These are phyloP conservation scores for Angomonas deanei DNA, from an alignment of 208 protist species.

Conservation along the genomic window DNA sequence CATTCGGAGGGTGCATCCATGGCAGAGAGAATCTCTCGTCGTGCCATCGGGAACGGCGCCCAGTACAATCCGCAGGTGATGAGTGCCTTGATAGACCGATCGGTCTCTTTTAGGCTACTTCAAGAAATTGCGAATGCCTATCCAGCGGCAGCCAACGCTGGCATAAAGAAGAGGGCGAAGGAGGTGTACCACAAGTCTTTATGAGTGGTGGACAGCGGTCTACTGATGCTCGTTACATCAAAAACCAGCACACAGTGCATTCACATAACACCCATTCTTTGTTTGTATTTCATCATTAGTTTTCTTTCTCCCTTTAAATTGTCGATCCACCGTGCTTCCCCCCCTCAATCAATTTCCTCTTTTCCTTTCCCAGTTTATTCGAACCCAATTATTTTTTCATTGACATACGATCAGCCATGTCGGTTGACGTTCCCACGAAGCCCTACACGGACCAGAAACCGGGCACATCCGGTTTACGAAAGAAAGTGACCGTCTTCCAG, in stretches of 20 bases:
- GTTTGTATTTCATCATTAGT: not conserved
- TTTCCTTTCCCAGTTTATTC: not conserved
- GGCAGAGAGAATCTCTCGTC: slow-evolving; percentile 39
- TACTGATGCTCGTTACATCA: not conserved
- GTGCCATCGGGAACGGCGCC: slow-evolving; percentile 38
- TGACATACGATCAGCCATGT: not conserved
- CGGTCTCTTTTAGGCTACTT: slow-evolving; percentile 20
- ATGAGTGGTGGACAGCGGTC: slow-evolving; percentile 1
- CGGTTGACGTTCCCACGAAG: slow-evolving; percentile 29
- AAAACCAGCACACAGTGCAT: not conserved
- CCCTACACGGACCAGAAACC: slow-evolving; percentile 91
- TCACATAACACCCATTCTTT: no score
- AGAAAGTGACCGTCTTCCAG: slow-evolving; percentile 92
- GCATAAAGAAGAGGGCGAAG: slow-evolving; percentile 31
- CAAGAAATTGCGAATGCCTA: slow-evolving; percentile 29
- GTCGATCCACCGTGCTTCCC: not conserved
- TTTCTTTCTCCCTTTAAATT: not conserved
- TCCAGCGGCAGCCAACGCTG: slow-evolving; percentile 37
- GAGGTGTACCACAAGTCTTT: slow-evolving; percentile 11
- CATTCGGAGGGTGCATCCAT: slow-evolving; percentile 15
- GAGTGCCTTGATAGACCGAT: slow-evolving; percentile 41
- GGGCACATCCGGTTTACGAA: slow-evolving; percentile 95
- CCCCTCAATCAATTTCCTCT: not conserved
- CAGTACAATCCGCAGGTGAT: slow-evolving; percentile 57
- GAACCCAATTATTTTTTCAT: not conserved